These are phyloP conservation scores for Fusarium scirpi DNA, from an alignment of 2,329 filamentous ascomycete species.

Conservation along the genomic window DNA sequence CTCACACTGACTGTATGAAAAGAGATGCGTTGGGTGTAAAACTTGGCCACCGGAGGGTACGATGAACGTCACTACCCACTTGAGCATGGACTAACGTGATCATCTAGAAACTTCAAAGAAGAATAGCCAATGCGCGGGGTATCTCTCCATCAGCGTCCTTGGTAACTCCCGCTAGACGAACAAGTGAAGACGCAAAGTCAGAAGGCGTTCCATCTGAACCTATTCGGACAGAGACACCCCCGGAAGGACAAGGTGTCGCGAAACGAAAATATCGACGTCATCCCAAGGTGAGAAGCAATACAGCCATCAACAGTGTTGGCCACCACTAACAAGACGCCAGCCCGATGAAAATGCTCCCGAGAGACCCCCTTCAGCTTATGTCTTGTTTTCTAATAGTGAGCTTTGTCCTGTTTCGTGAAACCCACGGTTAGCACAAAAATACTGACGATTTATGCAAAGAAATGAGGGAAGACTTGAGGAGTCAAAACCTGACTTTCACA, in stretches of 20 bases:
- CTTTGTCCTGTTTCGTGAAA: constrained; percentile 26
- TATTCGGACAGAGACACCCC: constrained; percentile 59
- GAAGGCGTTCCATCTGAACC: constrained; percentile 66
- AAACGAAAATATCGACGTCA: constrained; percentile 84
- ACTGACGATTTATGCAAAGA: constrained; percentile 57
- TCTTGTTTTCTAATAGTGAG: constrained; percentile 87
- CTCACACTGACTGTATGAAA: constrained; percentile 35
- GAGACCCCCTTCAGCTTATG: constrained; percentile 83
- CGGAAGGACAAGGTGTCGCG: constrained; percentile 58
- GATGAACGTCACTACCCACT: constrained; percentile 45
- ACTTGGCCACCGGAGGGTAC: constrained; percentile 82
- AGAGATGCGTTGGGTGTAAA: constrained; percentile 82
- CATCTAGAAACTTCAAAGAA: constrained; percentile 80
- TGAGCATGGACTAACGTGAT: constrained; percentile 7
- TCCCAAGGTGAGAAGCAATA: constrained; percentile 70
- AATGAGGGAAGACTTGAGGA: constrained; percentile 82
- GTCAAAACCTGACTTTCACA: constrained; percentile 81
- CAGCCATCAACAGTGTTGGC: neutral
- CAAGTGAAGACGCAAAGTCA: constrained; percentile 65
- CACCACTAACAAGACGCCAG: constrained; percentile 53
- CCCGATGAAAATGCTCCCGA: constrained; percentile 84
- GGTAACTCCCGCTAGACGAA: constrained; percentile 62
- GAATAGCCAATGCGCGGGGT: constrained; percentile 80
- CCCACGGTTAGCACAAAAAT: neutral
- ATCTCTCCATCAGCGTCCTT: constrained; percentile 66